Conservation (phyloP, 2,329 filamentous ascomycete genomes). For the Colletotrichum sp. region DNA sequence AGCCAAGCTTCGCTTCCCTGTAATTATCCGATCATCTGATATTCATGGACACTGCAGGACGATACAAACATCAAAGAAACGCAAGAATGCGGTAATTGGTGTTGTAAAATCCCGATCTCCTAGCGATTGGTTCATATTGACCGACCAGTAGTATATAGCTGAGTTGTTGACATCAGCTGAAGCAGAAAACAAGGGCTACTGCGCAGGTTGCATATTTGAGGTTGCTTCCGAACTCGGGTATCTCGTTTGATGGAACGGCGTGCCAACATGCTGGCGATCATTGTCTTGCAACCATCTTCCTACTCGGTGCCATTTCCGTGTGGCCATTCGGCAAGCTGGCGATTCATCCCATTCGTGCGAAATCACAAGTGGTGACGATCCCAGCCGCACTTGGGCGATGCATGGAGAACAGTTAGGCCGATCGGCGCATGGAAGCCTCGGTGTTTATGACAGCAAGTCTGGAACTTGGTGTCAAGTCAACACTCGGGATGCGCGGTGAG, state of each 20-base stretch:
- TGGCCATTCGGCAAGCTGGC: neutral
- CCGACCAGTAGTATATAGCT: neutral
- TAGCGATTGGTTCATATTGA: neutral
- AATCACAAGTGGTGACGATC: neutral
- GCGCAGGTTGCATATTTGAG: neutral
- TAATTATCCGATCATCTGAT: neutral
- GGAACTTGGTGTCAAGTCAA: neutral
- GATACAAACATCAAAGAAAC: neutral
- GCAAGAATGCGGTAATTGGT: neutral
- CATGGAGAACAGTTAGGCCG: neutral
- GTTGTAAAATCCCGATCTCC: neutral
- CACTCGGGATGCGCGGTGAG: neutral
- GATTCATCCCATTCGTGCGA: constrained; percentile 13
- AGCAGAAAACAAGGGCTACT: neutral
- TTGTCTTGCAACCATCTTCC: neutral
- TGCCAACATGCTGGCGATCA: neutral
- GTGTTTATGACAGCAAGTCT: neutral
- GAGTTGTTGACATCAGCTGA: neutral
- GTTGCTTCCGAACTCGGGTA: neutral
- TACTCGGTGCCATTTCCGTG: neutral
- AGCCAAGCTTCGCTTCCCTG: neutral
- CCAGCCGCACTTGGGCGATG: neutral
- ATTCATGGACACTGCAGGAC: neutral
- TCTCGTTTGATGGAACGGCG: neutral
- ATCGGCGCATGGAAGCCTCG: neutral